Evolutionary conservation across 2,329 filamentous ascomycete genomes (phyloP).

Genomic region (Parasarocladium wereldwijsianum): DNA sequence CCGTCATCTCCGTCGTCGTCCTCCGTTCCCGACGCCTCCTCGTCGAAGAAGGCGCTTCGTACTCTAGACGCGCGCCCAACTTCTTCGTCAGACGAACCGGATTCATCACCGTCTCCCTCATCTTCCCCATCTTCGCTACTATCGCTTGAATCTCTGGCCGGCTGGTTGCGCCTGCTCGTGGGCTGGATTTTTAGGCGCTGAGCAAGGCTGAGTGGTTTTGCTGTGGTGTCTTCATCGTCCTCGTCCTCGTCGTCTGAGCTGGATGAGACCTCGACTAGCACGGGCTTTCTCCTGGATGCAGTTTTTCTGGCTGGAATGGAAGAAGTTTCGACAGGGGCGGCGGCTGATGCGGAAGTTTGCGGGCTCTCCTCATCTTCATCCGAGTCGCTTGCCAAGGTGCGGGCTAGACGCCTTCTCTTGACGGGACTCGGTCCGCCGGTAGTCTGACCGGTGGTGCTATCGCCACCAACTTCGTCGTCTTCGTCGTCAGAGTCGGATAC

Average conservation of each 20-base stretch:
- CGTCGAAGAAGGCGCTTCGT: slow-evolving; percentile 1
- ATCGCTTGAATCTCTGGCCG: not conserved
- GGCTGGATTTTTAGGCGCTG: too few species aligned
- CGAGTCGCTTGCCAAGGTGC: too few species aligned
- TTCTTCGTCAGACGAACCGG: slow-evolving; percentile 1
- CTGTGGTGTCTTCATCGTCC: not conserved
- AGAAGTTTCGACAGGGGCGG: too few species aligned
- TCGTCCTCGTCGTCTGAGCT: slow-evolving; percentile 1
- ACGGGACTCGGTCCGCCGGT: not conserved
- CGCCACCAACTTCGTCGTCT: not conserved
- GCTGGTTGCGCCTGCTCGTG: not conserved
- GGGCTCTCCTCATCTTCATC: not conserved
- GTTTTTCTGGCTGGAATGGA: slow-evolving; percentile 1
- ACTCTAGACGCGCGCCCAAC: slow-evolving; percentile 1
- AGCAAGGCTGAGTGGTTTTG: slow-evolving; percentile 1
- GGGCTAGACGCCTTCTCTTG: too few species aligned
- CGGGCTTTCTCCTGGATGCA: slow-evolving; percentile 4
- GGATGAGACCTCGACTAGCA: not conserved
- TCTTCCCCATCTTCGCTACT: not conserved
- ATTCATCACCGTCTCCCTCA: not conserved
- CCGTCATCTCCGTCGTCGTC: not conserved
- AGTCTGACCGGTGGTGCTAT: not conserved
- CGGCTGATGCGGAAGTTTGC: not conserved
- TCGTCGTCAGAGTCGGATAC: slow-evolving; percentile 6
- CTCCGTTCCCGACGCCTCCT: slow-evolving; percentile 1